Base-by-base conservation (phyloP, 805 yeast species). In the Cephaloascus fragrans region DNA sequence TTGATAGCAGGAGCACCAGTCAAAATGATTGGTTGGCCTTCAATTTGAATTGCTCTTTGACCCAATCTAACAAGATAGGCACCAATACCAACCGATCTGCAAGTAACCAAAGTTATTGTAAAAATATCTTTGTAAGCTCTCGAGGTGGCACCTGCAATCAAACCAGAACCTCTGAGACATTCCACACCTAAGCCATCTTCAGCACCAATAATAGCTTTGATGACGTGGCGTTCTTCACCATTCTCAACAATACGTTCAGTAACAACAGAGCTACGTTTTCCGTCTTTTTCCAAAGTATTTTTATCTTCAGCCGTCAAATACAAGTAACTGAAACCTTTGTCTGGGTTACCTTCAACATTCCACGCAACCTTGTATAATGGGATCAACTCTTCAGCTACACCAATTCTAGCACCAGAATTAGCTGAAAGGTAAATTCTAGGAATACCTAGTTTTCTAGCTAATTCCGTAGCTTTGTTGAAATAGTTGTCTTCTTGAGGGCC, bases 31-130 rank as follows among this genome's bases (percentile, higher is more conserved):
- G 99, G 98, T 67, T 93, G 97, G 34, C 98, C 98, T 62, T 93
- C 97, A 52, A 93, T 84, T 69, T 93, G 99, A 53, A 93, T 89
- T 34, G 97, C 95, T 73, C 99, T 83, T 73, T 93, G 97, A 55
- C 99, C 99, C 49, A 93, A 75, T 66, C 99, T 83, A 33, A 93
- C 98, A 59, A 93, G 73, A 59, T 93, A 93, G 35, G 99, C 99
- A 71, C 99, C 99, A 61, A 93, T 93, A 81, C 99, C 99, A 54
- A 93, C 99, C 38, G 97, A 89, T 74, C 99, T 82, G 70, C 97
- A 89, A n/a, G 98, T 93, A 40, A 93, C 98, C 61, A 93, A 73
- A n/a, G 98, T 90, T 43, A 89, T 78, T 17, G 99, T 93, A 71
- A 93, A 93, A 46, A 93, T 93, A 57, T 93, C 99, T 61, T 85